Evolutionary conservation across 176 grass and related monocot genomes (phyloP), one percentile per base, ranked within the genome.

Genomic region (Chrysopogon serrulatus): DNA sequence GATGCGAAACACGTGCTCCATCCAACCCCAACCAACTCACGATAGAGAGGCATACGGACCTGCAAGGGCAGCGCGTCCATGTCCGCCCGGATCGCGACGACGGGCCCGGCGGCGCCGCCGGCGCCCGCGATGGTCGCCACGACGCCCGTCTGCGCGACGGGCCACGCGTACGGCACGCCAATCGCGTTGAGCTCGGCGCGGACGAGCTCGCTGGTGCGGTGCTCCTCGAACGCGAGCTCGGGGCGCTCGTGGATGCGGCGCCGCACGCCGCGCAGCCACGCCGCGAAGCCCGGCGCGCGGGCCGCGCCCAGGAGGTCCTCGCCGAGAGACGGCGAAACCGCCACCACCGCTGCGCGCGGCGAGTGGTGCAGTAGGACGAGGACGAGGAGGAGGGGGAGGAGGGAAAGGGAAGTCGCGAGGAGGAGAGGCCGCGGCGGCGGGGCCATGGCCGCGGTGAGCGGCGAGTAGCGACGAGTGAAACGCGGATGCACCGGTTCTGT

Each of bases 51-150:
- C 10, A 2, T 1, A 45, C 21, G 0, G 13, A 90, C 92, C 89
- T 94, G 89, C 57, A 94, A 54, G 19, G 89, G 89, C 42, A 94
- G 89, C 17, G 92, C 92, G 71, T 94, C 92, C 92, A 91, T 94
- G 89, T 94, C 92, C 4, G 92, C 92, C 79, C 92, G 65, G 57
- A 94, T 80, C 3, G 83, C 86, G 61, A 94, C 83, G 53, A 89
- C 27, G 2, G 86, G 89, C 31, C 76, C 75, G 8, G 61, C 75
- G 8, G 61, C 34, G 44, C 74, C 66, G 27, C 35, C 33, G 35
- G 71, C 59, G 30, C 51, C 80, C 28, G 21, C 81, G 16, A 92
- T 65, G 26, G 84, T 75, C 15, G 92, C 92, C 11, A 94, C 81
- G 35, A 94, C 63, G 36, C 92, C 92, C 5, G 89, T 94, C 67